Evolutionary conservation across 768 basidiomycete species (phyloP), one percentile per base, ranked within the genome.

Genomic region (Panaeolus papilionaceus): DNA sequence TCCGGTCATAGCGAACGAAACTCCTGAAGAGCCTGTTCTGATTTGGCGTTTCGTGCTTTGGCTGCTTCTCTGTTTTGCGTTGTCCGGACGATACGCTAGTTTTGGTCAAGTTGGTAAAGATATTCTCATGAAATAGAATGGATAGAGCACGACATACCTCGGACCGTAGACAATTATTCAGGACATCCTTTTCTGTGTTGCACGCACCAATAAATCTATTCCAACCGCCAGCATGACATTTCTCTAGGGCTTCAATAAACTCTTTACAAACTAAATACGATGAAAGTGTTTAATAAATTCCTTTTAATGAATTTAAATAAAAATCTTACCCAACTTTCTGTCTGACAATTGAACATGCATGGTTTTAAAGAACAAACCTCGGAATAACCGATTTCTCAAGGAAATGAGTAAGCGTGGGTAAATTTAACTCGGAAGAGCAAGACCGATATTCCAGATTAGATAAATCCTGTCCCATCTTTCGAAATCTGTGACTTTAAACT

Each of bases 341-440:
- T 89, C 90, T 61, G 91, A 90, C 47, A 90, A 76, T 73, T 92
- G 91, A 58, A 90, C 85, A 75, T 92, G 91, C 91, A 92, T 92
- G 63, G 33, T 62, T 65, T 61, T 63, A 28, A 37, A 42, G 58
- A 33, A 45, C 10, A 51, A 58, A n/a, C 38, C 42, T 33, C 65
- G 66, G 51, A 47, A 65, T 20, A 38, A 65, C 63, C n/a, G n/a
- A 42, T 61, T 33, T 49, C 47, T 47, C 38, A 26, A n/a, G 47
- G 47, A 18, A 49, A 66, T 40, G 40, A n/a, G 51, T 38, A 42
- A 65, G 20, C 45, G 40, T 47, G 64, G 66, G 12, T 63, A 66
- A 26, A 64, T 14, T 38, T 18, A 40, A n/a, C 8, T n/a, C 40
- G 66, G 51, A 42, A 62, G 61, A 58, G 11, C 54, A 58, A 58